Evolutionary conservation across 495 filamentous ascomycete genomes (phyloP), one percentile per base, ranked within the genome.

Genomic region (Cetradonia linearis): DNA sequence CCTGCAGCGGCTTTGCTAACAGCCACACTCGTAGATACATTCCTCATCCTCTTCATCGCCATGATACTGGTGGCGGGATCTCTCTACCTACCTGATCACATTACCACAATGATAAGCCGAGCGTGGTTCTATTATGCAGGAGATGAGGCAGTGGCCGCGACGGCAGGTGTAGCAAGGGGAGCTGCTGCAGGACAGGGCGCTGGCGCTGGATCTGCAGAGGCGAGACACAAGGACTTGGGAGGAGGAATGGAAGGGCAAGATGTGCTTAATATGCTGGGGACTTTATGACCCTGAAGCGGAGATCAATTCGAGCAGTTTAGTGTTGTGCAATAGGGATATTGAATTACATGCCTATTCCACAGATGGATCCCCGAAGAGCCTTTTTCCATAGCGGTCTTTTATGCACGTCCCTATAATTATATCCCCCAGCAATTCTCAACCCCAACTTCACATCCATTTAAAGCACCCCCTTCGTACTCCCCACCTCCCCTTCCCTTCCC

Each of bases 121-220:
- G 82, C 90, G 31, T 95, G 89, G 83, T 98, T 95, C 76, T 98
- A 98, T 78, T 89, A 89, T 66, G 84, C 82, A 60, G 89, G 89
- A 55, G 89, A 91, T 67, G 86, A 88, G 59, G 68, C 67, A 18
- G 56, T 66, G 16, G 63, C 58, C 46, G 61, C 44, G 25, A 56
- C 42, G 10, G 59, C 50, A 25, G 42, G 54, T 46, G 59, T 42
- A 18, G 31, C 28, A 14, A 54, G 56, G 40, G 58, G 49, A 27
- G 42, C 37, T 18, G 42, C 55, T 27, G 40, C 59, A 31, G 59
- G 58, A 44, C 25, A 44, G 20, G 40, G 57, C 18, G 28, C 46
- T 56, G 49, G 59, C 36, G 37, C 31, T 27, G 55, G 55, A 33
- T 53, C 25, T n/a, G 50, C 48, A 25, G 59, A 44, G 16, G n/a